A percentile compares a stretch with the other conserved stretches of the same genome.
These are phyloP conservation scores for Gaillardinia entomophila DNA, from an alignment of 805 yeast species.

Conservation along the genomic window DNA sequence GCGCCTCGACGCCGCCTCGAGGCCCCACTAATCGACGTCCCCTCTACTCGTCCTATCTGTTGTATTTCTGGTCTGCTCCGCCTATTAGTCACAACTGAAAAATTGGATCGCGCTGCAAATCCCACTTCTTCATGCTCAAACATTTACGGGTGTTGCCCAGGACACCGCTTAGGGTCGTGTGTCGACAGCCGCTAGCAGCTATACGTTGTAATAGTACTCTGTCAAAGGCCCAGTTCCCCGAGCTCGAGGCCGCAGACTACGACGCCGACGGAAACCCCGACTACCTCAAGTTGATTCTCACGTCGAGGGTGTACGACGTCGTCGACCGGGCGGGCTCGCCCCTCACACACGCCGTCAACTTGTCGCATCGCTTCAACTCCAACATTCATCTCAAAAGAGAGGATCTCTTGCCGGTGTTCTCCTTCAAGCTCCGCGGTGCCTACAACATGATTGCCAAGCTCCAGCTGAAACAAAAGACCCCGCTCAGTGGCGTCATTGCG, in stretches of 20 bases:
- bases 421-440: constrained; percentile 96
- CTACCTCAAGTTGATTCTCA: constrained; percentile 81
- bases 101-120: too few relatives aligned
- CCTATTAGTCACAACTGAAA: too few relatives aligned
- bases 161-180: too few relatives aligned
- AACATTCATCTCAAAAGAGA: constrained; percentile 82
- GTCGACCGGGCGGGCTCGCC: constrained; percentile 78
- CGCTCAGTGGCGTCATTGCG: constrained; percentile 86
- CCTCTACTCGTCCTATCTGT: too few relatives aligned
- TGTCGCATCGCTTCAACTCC: constrained; percentile 71
- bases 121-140: too few relatives aligned
- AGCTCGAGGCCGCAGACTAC: constrained; percentile 45
- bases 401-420: constrained; percentile 89
- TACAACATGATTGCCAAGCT: constrained; percentile 94
- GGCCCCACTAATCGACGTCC: too few relatives aligned
- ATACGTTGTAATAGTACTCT: too few relatives aligned
- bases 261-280: constrained; percentile 71
- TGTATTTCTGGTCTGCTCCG: too few relatives aligned
- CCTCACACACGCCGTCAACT: constrained; percentile 63
- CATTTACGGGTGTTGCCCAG: too few relatives aligned
- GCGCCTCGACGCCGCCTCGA: too few relatives aligned
- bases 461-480: constrained; percentile 47
- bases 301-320: constrained; percentile 93
- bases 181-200: too few relatives aligned
- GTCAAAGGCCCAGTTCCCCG: constrained; percentile 42